phyloP scores from a whole-genome alignment of 2,329 filamentous ascomycete genomes.

The Emmonsia crescens region DNA sequence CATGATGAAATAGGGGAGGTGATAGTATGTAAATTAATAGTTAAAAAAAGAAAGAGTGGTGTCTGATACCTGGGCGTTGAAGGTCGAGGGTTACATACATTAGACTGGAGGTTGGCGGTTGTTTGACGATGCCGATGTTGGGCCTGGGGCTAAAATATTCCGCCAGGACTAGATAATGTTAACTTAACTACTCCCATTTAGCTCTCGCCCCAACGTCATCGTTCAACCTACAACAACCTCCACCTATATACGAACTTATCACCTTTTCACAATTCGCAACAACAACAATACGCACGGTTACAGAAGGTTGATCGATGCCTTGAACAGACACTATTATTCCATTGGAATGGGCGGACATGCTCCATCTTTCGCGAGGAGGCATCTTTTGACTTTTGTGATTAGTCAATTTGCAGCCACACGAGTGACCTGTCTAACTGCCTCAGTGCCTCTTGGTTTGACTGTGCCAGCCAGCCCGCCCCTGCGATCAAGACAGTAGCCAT shows the following conservation, averaged over 20 bases:
- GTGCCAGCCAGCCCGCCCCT: neutral
- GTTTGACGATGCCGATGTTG: too few species aligned
- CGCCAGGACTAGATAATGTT: too few species aligned
- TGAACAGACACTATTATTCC: neutral
- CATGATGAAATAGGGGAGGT: slow-evolving; percentile 16
- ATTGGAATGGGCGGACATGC: neutral
- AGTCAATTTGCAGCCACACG: neutral
- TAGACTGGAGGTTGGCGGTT: neutral
- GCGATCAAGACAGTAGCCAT: neutral
- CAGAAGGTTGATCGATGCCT: neutral
- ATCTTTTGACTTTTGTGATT: neutral
- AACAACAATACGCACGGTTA: neutral
- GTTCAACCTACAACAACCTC: neutral
- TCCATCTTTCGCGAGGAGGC: neutral
- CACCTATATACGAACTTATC: neutral
- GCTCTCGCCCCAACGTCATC: neutral
- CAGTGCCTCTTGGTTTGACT: neutral
- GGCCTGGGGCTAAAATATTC: too few species aligned
- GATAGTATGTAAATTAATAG: neutral
- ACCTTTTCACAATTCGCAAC: neutral
- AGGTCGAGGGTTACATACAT: too few species aligned
- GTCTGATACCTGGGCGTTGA: neutral
- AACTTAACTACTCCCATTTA: neutral
- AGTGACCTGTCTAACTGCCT: neutral
- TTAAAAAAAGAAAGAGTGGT: neutral